phyloP scores from a whole-genome alignment of 345 rosid species.

The Ricinus communis region DNA sequence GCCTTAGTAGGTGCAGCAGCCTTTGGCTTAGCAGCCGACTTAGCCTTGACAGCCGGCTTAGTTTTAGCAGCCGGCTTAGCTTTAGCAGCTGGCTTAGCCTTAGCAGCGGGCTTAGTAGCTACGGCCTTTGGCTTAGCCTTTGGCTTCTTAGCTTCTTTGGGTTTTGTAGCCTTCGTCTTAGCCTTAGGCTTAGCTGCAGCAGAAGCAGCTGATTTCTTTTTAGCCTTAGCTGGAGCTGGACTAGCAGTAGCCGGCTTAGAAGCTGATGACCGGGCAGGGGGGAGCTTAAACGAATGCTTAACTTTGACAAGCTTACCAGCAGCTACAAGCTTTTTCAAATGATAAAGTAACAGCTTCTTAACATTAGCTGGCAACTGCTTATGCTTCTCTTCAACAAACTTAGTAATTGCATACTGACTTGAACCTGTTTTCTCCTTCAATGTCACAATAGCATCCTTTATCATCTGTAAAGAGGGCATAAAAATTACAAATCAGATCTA shows the following conservation, averaged over 20 bases:
- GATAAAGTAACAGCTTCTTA: conserved; percentile 60
- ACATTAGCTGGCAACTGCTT: conserved; percentile 59
- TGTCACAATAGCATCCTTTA: conserved; percentile 61
- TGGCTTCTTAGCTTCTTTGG: conserved; percentile 29
- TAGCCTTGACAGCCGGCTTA: conserved; percentile 36
- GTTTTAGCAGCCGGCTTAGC: conserved; percentile 41
- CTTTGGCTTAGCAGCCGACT: conserved; percentile 23
- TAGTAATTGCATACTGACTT: conserved; percentile 81
- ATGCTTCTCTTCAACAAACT: conserved; percentile 76
- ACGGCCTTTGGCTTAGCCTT: conserved; percentile 7
- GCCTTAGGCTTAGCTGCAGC: conserved; percentile 34
- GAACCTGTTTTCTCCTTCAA: conserved; percentile 88
- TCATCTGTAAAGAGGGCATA: conserved; percentile 49
- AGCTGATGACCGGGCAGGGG: conserved; percentile 35
- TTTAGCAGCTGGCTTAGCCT: conserved; percentile 48
- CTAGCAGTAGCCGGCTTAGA: conserved; percentile 5
- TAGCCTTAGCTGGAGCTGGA: conserved; percentile 31
- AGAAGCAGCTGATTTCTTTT: conserved; percentile 30
- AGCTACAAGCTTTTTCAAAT: conserved; percentile 67
- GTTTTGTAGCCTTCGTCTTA: conserved; percentile 27
- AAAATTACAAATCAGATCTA: conserved; percentile 23
- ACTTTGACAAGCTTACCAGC: conserved; percentile 68
- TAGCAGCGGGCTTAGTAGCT: conserved; percentile 29
- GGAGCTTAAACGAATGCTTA: conserved; percentile 71
- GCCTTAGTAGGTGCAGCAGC: too few relatives aligned